phyloP scores from a whole-genome alignment of 345 rosid genomes.

The Salix purpurea region DNA sequence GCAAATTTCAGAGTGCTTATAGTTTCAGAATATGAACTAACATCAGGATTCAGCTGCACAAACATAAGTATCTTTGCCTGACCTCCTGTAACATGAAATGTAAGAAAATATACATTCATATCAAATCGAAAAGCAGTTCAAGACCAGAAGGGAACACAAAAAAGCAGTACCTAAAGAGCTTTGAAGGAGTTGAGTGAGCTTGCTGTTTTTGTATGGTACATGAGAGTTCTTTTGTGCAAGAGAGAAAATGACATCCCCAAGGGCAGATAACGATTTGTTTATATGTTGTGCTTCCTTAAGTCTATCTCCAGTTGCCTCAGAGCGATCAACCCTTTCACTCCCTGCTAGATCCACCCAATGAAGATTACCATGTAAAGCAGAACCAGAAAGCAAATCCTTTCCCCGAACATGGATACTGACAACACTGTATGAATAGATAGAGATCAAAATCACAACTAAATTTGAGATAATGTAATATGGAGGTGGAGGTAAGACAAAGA shows the following conservation, averaged over 20 bases:
- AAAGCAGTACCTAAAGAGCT: conserved; percentile 60
- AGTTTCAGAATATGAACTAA: conserved; percentile 63
- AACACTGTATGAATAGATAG: conserved; percentile 45
- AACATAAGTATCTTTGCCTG: conserved; percentile 95
- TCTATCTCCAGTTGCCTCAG: conserved; percentile 85
- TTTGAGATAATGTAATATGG: background rate
- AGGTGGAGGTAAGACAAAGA: background rate
- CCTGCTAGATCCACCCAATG: conserved; percentile 97
- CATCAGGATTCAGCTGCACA: conserved; percentile 94
- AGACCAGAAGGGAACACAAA: background rate
- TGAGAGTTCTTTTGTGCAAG: conserved; percentile 82
- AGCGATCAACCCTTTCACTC: conserved; percentile 93
- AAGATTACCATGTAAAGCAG: conserved; percentile 59
- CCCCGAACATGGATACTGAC: conserved; percentile 84
- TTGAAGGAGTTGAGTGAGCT: conserved; percentile 94
- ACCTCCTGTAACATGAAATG: conserved; percentile 54
- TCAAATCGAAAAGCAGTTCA: background rate
- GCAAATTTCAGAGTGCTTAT: conserved; percentile 92
- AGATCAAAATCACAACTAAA: conserved; percentile 1
- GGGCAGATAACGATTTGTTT: conserved; percentile 88
- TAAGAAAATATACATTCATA: conserved; percentile 8
- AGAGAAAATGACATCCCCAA: conserved; percentile 92
- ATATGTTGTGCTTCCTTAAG: conserved; percentile 95
- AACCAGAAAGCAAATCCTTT: conserved; percentile 56
- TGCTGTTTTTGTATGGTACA: conserved; percentile 95